Base-by-base conservation (phyloP, 495 filamentous ascomycete genomes). In the Evernia prunastri region DNA sequence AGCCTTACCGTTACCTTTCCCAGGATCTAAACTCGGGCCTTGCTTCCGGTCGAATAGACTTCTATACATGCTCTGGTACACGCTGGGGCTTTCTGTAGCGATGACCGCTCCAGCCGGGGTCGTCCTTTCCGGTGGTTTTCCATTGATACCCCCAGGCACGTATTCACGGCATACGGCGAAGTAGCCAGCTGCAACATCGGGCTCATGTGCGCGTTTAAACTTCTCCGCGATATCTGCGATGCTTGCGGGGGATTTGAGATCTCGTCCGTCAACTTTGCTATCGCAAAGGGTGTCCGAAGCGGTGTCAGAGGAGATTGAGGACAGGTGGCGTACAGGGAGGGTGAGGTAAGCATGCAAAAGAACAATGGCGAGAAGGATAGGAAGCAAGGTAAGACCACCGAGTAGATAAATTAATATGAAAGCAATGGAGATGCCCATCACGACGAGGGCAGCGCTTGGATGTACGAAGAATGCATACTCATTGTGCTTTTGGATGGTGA, bases 41-140 rank as follows among this genome's bases (percentile, higher is more conserved):
- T 81, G 78, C 68, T 89, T 93, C 57, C 94, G 84, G 66, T 97
- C 93, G 71, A 98, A 98, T 54, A 98, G 84, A 74, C 89, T 95
- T 68, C 92, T 80, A 73, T 97, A 97, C 94, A 98, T 96, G 72
- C 88, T 86, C 81, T 97, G 95, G 71, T 97, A 97, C 35, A 98
- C 92, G 69, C 90, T 95, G 45, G 88, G 91, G 72, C 90, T 95
- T 66, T 90, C 89, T 13, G 87, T 75, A 36, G 85, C 84, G 63
- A 85, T 78, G 54, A 84, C 79, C 58, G 86, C 85, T 17, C 89
- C 90, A 12, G 89, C 83, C 15, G 92, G 91, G 3, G 91, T 94
- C 43, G 85, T 87, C 60, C 92, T 82, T 73, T 96, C 92, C 65
- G 91, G 92, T 6, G 92, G 93, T 75, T 92, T 90, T 45, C 91